phyloP scores from a whole-genome alignment of 176 grass and related monocot genomes.

The Tillandsia fasciculata region DNA sequence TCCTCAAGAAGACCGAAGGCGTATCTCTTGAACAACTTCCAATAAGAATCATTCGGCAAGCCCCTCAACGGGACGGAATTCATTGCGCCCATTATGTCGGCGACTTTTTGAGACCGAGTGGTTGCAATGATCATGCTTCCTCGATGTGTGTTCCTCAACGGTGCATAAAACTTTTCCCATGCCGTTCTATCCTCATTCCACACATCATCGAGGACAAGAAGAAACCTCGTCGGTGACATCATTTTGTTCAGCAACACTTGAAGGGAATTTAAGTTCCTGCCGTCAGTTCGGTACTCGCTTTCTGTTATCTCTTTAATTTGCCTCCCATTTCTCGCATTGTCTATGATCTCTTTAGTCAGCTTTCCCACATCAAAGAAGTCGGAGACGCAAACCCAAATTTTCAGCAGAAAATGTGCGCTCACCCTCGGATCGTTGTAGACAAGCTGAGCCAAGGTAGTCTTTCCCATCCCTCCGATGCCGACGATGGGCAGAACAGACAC shows the following conservation, averaged over 20 bases:
- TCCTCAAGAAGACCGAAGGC: not conserved
- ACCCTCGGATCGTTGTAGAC: slow-evolving; percentile 10
- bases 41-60: slow-evolving; percentile 3
- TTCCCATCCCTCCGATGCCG: slow-evolving; percentile 27
- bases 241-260: not conserved
- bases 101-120: slow-evolving; percentile 15
- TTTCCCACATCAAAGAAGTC: slow-evolving; percentile 20
- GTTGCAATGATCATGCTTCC: slow-evolving; percentile 33
- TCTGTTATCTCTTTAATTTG: not conserved
- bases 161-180: slow-evolving; percentile 17
- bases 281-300: not conserved
- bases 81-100: not conserved
- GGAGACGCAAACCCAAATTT: slow-evolving; percentile 35
- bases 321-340: not conserved
- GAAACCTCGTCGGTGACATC: not conserved
- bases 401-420: slow-evolving; percentile 4
- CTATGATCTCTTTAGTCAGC: slow-evolving; percentile 22
- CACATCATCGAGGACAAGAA: slow-evolving; percentile 27
- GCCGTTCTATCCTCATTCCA: slow-evolving; percentile 14
- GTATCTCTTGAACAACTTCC: slow-evolving; percentile 9
- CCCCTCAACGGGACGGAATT: not conserved
- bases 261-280: slow-evolving; percentile 11
- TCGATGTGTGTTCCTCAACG: not conserved
- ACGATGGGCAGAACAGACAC: slow-evolving; percentile 22
- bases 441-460: slow-evolving; percentile 27